Percentiles rank a stretch among this genome's conserved stretches.
phyloP scores from a whole-genome alignment of 108 stramenopile species.

The Skeletonema potamos region DNA sequence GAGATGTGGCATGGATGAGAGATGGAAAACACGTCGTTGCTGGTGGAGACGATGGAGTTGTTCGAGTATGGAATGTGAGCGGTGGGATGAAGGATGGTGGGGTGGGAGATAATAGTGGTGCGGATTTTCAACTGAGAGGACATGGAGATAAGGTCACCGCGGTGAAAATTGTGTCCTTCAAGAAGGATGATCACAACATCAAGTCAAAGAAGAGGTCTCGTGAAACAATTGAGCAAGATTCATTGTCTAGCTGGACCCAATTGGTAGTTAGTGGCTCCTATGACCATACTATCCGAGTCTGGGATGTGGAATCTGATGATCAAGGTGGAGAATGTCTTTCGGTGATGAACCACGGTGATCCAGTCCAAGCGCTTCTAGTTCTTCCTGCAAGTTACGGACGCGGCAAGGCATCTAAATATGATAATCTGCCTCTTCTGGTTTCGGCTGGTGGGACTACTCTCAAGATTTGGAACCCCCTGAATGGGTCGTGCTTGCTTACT shows the following conservation, averaged over 20 bases:
- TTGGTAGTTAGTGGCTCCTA: slow-evolving; percentile 77
- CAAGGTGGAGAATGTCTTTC: slow-evolving; percentile 60
- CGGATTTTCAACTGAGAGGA: slow-evolving; percentile 55
- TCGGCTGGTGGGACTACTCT: slow-evolving; percentile 79
- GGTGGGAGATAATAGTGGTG: slow-evolving; percentile 24
- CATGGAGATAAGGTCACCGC: slow-evolving; percentile 70
- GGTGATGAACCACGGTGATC: slow-evolving; percentile 73
- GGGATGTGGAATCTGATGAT: slow-evolving; percentile 57
- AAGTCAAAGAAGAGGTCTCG: slow-evolving; percentile 9
- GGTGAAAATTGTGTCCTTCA: slow-evolving; percentile 30
- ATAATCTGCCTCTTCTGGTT: slow-evolving; percentile 59
- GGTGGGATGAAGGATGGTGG: slow-evolving; percentile 19
- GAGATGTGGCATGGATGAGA: slow-evolving; percentile 67
- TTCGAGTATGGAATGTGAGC: slow-evolving; percentile 67
- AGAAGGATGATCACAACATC: background rate
- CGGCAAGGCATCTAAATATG: slow-evolving; percentile 14
- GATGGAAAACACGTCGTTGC: slow-evolving; percentile 69
- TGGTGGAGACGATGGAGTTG: slow-evolving; percentile 50
- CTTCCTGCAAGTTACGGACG: slow-evolving; percentile 25
- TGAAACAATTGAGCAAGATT: background rate
- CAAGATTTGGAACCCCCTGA: slow-evolving; percentile 83
- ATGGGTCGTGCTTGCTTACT: slow-evolving; percentile 58
- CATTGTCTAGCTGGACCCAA: slow-evolving; percentile 33
- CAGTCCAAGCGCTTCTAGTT: slow-evolving; percentile 74
- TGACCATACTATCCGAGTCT: slow-evolving; percentile 85